Conservation (phyloP, 306 rosid genomes). For the Ceratonia siliqua region DNA sequence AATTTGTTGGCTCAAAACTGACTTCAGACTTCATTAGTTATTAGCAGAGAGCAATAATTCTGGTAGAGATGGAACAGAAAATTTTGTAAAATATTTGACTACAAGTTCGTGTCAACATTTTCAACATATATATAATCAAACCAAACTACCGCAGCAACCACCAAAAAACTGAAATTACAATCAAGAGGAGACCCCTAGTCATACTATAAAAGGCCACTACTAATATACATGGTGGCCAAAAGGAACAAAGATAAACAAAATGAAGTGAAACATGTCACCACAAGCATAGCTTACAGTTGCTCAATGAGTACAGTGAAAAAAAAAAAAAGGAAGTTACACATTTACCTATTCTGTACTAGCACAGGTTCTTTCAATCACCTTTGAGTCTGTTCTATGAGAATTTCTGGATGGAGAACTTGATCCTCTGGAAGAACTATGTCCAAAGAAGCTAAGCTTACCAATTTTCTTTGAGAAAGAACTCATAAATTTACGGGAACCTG, state of each 20-base stretch:
- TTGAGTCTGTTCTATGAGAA: constrained; percentile 89
- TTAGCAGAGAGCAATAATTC: not conserved
- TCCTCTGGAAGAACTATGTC: constrained; percentile 81
- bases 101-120: constrained; percentile 25
- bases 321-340: constrained; percentile 23
- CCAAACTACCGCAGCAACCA: constrained; percentile 36
- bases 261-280: constrained; percentile 38
- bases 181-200: constrained; percentile 43
- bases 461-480: constrained; percentile 86
- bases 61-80: not conserved
- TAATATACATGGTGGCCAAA: constrained; percentile 51
- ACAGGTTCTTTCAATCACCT: constrained; percentile 94
- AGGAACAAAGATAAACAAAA: constrained; percentile 29
- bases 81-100: not conserved
- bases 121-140: constrained; percentile 34
- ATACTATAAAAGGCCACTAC: constrained; percentile 28
- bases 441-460: constrained; percentile 73
- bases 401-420: constrained; percentile 90
- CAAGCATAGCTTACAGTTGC: constrained; percentile 51
- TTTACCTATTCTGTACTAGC: constrained; percentile 84
- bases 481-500: constrained; percentile 83
- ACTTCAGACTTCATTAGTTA: not conserved
- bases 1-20: not conserved
- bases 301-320: constrained; percentile 30
- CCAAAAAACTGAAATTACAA: constrained; percentile 43